Percentiles rank a stretch among this genome's conserved stretches.
phyloP scores from a whole-genome alignment of 169 alveolate species.

The Plasmodium ovale region DNA sequence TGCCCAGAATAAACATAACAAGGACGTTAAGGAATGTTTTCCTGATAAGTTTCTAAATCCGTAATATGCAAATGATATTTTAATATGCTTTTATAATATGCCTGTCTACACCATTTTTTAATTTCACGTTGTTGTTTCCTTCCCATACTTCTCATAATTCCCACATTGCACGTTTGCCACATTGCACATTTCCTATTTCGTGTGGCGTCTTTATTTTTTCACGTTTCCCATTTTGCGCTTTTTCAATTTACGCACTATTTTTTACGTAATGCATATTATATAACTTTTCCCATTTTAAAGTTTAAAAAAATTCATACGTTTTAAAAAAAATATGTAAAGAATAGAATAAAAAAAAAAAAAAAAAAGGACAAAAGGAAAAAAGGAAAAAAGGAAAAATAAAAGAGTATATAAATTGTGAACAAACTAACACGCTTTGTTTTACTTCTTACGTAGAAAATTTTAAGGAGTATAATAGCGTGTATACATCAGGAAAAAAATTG shows the following conservation, averaged over 20 bases:
- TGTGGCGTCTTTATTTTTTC: neutral
- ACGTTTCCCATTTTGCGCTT: neutral
- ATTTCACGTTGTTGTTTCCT: neutral
- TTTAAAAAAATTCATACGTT: constrained; percentile 1
- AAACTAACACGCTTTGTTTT: neutral
- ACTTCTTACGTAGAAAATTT: constrained; percentile 25
- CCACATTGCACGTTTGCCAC: no score
- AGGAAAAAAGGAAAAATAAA: neutral
- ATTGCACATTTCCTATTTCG: no score
- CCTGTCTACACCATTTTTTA: neutral
- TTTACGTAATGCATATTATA: constrained; percentile 1
- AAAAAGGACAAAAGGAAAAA: neutral
- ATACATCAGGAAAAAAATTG: constrained; percentile 55
- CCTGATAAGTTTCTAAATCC: constrained; percentile 60
- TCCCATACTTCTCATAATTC: no score
- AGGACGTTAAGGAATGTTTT: constrained; percentile 76
- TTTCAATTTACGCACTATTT: constrained; percentile 1
- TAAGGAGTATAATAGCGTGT: constrained; percentile 38
- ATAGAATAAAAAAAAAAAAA: neutral
- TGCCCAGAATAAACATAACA: constrained; percentile 71
- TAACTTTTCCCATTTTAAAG: neutral
- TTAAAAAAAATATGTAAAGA: neutral
- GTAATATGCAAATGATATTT: constrained; percentile 7
- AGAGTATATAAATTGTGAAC: neutral
- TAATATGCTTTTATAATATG: neutral